These are phyloP conservation scores for Spiraea crenata DNA, from an alignment of 331 rosid genomes.

Conservation along the genomic window DNA sequence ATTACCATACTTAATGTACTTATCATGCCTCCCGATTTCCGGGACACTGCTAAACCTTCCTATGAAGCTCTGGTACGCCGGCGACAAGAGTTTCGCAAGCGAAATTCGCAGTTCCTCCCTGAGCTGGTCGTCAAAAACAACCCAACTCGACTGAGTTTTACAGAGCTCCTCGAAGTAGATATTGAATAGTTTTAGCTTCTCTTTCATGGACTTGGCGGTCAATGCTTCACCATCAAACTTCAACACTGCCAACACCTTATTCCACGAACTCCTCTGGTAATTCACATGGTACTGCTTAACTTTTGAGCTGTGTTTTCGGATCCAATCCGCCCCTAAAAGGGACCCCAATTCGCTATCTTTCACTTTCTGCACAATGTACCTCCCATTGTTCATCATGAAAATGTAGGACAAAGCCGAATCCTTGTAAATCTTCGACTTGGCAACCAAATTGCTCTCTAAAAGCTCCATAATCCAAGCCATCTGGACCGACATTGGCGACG, in stretches of 20 bases:
- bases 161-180: constrained; percentile 60
- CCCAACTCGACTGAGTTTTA: constrained; percentile 66
- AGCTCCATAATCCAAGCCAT: constrained; percentile 94
- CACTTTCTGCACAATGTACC: constrained; percentile 84
- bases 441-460: constrained; percentile 80
- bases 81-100: constrained; percentile 49
- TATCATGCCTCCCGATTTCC: constrained; percentile 56
- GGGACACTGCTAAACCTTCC: constrained; percentile 51
- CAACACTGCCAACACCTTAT: constrained; percentile 53
- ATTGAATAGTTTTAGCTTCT: constrained; percentile 69
- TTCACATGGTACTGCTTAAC: constrained; percentile 56
- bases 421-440: constrained; percentile 74
- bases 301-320: constrained; percentile 70
- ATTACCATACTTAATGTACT: constrained; percentile 45
- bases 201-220: constrained; percentile 61
- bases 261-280: constrained; percentile 87
- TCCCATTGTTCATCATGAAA: constrained; percentile 88
- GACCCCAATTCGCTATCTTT: constrained; percentile 69
- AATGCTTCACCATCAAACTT: constrained; percentile 50
- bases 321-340: constrained; percentile 85
- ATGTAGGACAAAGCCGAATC: constrained; percentile 64
- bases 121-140: constrained; percentile 66
- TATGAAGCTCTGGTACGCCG: constrained; percentile 67
- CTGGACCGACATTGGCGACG: constrained; percentile 74
- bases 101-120: constrained; percentile 70